These are phyloP conservation scores for Houttuynia cordata DNA, from an alignment of 164 flowering plant genomes.

Conservation along the genomic window DNA sequence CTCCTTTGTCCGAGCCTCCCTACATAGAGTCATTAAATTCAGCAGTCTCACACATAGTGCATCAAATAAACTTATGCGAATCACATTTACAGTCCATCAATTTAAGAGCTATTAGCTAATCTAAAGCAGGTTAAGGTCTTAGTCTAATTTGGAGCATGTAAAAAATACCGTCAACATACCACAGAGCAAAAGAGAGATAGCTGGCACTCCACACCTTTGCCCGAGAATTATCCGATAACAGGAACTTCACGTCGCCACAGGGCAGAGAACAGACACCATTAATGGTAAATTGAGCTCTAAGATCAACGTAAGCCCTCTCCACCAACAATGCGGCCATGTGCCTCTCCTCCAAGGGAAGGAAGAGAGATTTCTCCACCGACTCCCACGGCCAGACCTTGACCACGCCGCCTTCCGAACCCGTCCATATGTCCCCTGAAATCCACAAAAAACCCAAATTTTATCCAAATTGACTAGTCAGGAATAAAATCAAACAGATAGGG, in stretches of 20 bases:
- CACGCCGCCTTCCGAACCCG: slow-evolving; percentile 79
- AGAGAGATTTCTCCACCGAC: slow-evolving; percentile 68
- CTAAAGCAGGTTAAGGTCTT: neutral
- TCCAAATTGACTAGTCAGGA: neutral
- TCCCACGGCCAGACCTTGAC: slow-evolving; percentile 95
- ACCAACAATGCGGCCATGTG: slow-evolving; percentile 80
- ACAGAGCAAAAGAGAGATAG: slow-evolving; percentile 53
- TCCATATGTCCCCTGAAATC: slow-evolving; percentile 86
- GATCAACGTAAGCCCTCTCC: slow-evolving; percentile 78
- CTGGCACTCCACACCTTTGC: slow-evolving; percentile 84
- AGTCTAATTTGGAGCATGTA: neutral
- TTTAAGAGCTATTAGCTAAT: neutral
- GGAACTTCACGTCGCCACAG: slow-evolving; percentile 54
- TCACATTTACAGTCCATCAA: neutral
- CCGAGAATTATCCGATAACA: slow-evolving; percentile 56
- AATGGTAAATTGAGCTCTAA: slow-evolving; percentile 55
- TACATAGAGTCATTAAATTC: slow-evolving; percentile 13
- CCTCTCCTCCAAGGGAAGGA: slow-evolving; percentile 49
- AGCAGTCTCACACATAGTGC: neutral
- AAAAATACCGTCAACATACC: slow-evolving; percentile 32
- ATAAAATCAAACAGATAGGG: neutral
- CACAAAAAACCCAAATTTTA: slow-evolving; percentile 2
- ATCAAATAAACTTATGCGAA: neutral
- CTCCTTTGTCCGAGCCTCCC: slow-evolving; percentile 93
- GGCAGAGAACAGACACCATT: slow-evolving; percentile 61